Percentiles rank a stretch among this genome's conserved stretches.
Evolutionary conservation across 148 eudicot species (phyloP).

Genomic region (Rhododendron vialii): DNA sequence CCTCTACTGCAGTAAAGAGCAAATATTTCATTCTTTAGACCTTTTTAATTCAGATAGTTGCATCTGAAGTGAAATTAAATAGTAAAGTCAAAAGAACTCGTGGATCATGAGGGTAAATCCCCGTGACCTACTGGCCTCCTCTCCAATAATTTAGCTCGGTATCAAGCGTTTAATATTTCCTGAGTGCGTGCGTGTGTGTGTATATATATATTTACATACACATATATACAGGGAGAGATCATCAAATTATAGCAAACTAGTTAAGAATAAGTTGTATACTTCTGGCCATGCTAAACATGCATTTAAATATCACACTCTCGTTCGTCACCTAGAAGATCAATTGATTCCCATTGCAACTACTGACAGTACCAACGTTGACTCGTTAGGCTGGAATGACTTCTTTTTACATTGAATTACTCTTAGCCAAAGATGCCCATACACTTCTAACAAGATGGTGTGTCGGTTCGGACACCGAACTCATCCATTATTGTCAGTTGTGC

Average conservation of each 20-base stretch:
- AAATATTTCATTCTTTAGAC: not conserved
- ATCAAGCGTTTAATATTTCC: not conserved
- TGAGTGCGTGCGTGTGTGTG: not conserved
- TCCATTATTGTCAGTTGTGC: not conserved
- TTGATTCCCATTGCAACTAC: not conserved
- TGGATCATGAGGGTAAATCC: not conserved
- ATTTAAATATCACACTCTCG: not conserved
- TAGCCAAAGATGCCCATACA: not conserved
- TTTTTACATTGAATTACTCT: not conserved
- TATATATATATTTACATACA: not conserved
- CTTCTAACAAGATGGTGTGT: not conserved
- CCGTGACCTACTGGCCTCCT: not conserved
- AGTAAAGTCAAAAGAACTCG: not conserved
- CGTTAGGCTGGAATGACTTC: not conserved
- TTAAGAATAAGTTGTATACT: not conserved
- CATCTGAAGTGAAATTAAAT: not conserved
- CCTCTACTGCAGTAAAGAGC: constrained; percentile 48
- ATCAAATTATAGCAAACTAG: not conserved
- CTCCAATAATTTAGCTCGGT: not conserved
- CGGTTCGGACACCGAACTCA: not conserved
- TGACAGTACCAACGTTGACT: not conserved
- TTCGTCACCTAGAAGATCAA: not conserved
- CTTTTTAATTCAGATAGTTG: not conserved
- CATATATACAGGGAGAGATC: not conserved
- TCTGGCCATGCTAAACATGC: not conserved